These are phyloP conservation scores for Ambrosiella xylebori DNA, from an alignment of 2,329 filamentous ascomycete genomes.

Conservation along the genomic window DNA sequence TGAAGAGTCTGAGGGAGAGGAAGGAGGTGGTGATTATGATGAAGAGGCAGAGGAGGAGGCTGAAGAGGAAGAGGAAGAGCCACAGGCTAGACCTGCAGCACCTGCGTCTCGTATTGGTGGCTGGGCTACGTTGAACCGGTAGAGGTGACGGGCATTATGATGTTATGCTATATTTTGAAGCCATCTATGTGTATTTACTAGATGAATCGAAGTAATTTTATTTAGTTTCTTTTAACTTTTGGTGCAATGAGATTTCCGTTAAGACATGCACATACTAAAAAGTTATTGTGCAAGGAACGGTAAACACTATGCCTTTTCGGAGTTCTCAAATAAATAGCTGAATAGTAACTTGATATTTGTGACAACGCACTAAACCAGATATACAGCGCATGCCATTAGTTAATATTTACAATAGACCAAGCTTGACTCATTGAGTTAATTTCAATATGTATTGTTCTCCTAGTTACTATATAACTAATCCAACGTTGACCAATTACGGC, in stretches of 20 bases:
- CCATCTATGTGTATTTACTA: background rate
- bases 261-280: too few relatives aligned
- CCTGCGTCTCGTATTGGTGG: constrained; percentile 10
- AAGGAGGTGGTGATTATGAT: constrained; percentile 19
- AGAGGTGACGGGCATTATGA: background rate
- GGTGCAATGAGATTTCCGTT: too few relatives aligned
- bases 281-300: too few relatives aligned
- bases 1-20: constrained; percentile 25
- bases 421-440: background rate
- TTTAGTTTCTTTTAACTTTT: too few relatives aligned
- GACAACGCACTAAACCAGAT: too few relatives aligned
- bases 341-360: too few relatives aligned
- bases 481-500: background rate
- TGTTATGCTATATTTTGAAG: background rate
- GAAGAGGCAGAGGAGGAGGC: constrained; percentile 16
- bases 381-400: too few relatives aligned
- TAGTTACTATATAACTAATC: background rate
- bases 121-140: constrained; percentile 11
- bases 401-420: background rate
- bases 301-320: too few relatives aligned
- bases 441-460: background rate
- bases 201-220: background rate
- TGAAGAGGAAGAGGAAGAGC: background rate
- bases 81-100: background rate
- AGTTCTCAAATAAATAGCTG: too few relatives aligned